Evolutionary conservation across 202 grass and related monocot species (phyloP).

Genomic region (Schoenoplectus triqueter): DNA sequence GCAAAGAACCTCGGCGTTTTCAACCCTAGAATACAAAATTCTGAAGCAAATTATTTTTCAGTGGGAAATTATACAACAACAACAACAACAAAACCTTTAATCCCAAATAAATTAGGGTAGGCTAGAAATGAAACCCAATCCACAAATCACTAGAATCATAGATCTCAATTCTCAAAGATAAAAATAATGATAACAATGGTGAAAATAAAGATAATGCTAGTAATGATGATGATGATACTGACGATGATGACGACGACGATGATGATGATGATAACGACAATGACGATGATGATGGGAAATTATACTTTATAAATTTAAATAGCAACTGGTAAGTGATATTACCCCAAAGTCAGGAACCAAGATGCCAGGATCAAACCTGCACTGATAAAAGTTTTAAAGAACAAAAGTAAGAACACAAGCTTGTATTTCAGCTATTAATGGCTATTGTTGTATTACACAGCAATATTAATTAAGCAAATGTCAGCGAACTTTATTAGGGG

Average conservation of each 20-base stretch:
- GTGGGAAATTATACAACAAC: neutral
- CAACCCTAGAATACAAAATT: constrained; percentile 50
- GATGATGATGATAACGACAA: too few species aligned
- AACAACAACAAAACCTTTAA: too few species aligned
- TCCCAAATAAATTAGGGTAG: too few species aligned
- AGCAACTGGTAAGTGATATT: constrained; percentile 35
- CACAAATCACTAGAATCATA: too few species aligned
- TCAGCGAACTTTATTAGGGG: neutral
- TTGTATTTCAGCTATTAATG: neutral
- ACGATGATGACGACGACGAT: too few species aligned
- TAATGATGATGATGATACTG: too few species aligned
- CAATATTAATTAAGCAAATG: neutral
- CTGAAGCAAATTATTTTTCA: neutral
- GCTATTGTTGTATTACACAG: neutral
- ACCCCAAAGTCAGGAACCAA: constrained; percentile 96
- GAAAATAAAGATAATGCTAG: too few species aligned
- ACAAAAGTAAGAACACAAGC: neutral
- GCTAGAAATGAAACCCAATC: too few species aligned
- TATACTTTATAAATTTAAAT: neutral
- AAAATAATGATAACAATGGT: too few species aligned
- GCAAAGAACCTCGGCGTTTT: constrained; percentile 91
- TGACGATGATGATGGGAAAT: neutral
- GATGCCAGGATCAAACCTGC: constrained; percentile 97
- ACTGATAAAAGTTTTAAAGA: constrained; percentile 55
- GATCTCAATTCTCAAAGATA: too few species aligned